Evolutionary conservation across 164 flowering plant species (phyloP).

Genomic region (Kalanchoe fedtschenkoi): DNA sequence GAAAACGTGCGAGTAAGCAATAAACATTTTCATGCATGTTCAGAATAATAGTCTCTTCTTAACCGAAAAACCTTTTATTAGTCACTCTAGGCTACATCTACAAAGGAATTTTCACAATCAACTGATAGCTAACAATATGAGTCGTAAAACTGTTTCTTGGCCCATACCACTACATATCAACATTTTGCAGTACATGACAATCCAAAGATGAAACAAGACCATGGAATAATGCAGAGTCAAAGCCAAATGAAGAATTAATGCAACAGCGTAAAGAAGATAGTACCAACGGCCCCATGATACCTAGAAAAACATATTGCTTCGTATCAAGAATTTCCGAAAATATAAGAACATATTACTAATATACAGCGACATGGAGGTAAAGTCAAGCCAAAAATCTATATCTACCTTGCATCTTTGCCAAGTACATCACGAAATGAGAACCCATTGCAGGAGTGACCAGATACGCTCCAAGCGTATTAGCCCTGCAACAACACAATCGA

Average conservation of each 20-base stretch:
- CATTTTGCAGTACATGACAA: neutral
- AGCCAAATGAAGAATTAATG: neutral
- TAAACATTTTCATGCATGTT: neutral
- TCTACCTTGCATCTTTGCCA: constrained; percentile 88
- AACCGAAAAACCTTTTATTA: no score
- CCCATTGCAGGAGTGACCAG: constrained; percentile 87
- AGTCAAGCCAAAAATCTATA: neutral
- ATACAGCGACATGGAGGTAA: neutral
- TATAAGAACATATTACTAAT: neutral
- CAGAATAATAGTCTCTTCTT: neutral
- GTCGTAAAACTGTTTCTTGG: neutral
- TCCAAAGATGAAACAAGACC: neutral
- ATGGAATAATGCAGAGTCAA: neutral
- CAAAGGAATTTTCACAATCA: no score
- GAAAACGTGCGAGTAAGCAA: neutral
- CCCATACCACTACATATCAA: neutral
- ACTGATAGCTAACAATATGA: neutral
- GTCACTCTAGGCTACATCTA: no score
- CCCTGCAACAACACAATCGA: constrained; percentile 36
- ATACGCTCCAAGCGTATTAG: constrained; percentile 76
- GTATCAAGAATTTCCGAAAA: neutral
- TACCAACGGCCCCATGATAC: no score
- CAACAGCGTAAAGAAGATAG: no score
- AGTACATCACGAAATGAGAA: constrained; percentile 86
- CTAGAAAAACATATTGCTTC: no score